Evolutionary conservation across 441 rosid genomes (phyloP), one percentile per base, ranked within the genome.

Genomic region (Erodium texanum): DNA sequence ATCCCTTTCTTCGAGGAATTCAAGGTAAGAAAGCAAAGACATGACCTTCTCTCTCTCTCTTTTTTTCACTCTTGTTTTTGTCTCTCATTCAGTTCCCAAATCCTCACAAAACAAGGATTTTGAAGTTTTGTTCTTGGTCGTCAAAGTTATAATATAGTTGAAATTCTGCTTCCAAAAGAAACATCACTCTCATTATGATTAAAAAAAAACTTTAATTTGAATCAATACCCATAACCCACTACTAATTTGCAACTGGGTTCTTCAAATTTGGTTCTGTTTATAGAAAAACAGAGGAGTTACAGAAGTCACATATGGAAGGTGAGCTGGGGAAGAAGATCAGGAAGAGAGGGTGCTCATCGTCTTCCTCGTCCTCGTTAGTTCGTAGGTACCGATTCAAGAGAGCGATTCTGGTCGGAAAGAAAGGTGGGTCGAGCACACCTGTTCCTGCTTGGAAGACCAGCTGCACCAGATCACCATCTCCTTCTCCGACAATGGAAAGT

Each of bases 361-460:
- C 99, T n/a, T 90, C 97, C 7, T 92, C 99, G 0, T 94, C 98
- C 0, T 83, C 99, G 3, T 91, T 89, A 54, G 79, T 89, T 67
- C 87, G 83, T 23, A 90, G 84, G 73, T 92, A 89, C 76, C 75
- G 92, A 54, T 87, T 92, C 75, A 94, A 94, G 79, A 85, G 93
- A 69, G 97, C 99, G 3, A 87, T 94, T 64, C 56, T 92, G 15
- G 89, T 94, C 12, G 96, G 93, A 15, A 91, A 81, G 77, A 75
- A 91, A 75, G 93, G 94, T 15, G 97, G 96, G 82, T 94, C 97
- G 75, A 82, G 81, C 67, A 91, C 97, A 41, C 99, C 99, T 5
- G 83, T 91, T 19, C 99, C 99, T 16, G 77, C 91, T 9, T 94
- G 99, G 99, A 89, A 83, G 80, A 78, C 92, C 58, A 83, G 84